These are phyloP conservation scores for Colletotrichum zoysiae DNA, from an alignment of 2,329 filamentous ascomycete genomes.

Conservation along the genomic window DNA sequence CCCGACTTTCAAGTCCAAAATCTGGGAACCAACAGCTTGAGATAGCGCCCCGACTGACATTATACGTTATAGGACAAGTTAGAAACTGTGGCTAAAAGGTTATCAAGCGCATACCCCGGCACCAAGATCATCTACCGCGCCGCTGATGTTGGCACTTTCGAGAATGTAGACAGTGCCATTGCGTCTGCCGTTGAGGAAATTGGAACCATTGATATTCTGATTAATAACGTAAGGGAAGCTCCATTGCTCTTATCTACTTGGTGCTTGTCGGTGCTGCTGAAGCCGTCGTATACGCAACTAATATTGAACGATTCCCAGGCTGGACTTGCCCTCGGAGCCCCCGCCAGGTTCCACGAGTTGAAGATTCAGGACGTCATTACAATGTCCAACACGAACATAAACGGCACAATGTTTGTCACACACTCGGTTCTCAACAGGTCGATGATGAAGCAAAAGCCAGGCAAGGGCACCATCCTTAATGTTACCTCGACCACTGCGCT, in stretches of 20 bases:
- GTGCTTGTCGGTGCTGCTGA: not conserved
- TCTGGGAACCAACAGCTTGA: not conserved
- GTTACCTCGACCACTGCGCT: constrained; percentile 61
- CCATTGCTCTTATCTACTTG: not conserved
- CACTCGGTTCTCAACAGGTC: constrained; percentile 59
- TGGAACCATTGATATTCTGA: constrained; percentile 57
- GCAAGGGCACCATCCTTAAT: constrained; percentile 59
- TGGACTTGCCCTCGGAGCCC: constrained; percentile 61
- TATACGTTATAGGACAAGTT: constrained; percentile 42
- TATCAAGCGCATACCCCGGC: constrained; percentile 38
- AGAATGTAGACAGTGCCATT: constrained; percentile 50
- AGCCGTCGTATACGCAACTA: not conserved
- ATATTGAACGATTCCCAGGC: constrained; percentile 47
- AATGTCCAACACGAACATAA: constrained; percentile 63
- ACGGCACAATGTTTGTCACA: constrained; percentile 60
- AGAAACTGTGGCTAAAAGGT: constrained; percentile 41
- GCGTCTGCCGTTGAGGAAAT: constrained; percentile 48
- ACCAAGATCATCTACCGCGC: constrained; percentile 33
- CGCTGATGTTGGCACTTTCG: constrained; percentile 50
- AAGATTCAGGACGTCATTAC: constrained; percentile 55
- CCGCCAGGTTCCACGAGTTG: constrained; percentile 56
- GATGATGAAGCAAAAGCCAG: constrained; percentile 54
- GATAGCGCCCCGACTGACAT: not conserved
- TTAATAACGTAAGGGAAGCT: constrained; percentile 55
- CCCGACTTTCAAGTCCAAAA: not conserved